phyloP scores from a whole-genome alignment of 768 basidiomycete genomes.

The Psilocybe sp. region DNA sequence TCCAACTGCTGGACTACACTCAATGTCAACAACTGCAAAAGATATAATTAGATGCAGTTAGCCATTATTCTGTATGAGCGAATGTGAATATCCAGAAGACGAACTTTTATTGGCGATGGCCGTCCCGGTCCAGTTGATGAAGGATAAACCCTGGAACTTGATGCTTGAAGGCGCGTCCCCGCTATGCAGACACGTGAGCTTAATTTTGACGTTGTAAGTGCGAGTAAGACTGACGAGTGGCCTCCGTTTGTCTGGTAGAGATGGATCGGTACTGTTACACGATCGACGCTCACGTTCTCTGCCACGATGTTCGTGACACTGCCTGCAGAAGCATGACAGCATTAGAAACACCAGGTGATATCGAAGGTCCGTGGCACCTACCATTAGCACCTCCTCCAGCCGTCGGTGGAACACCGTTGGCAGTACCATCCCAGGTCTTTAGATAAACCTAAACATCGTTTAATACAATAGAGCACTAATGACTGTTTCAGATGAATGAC shows the following conservation, averaged over 20 bases:
- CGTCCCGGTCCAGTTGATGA: constrained; percentile 46
- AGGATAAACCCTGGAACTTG: constrained; percentile 44
- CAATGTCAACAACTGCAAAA: constrained; percentile 24
- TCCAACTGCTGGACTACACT: constrained; percentile 47
- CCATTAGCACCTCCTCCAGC: constrained; percentile 55
- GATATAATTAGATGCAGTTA: neutral
- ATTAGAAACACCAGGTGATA: constrained; percentile 1
- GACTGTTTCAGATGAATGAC: constrained; percentile 2
- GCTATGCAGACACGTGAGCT: constrained; percentile 21
- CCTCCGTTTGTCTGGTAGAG: constrained; percentile 52
- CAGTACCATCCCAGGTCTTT: constrained; percentile 52
- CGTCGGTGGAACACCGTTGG: constrained; percentile 51
- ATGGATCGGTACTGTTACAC: constrained; percentile 43
- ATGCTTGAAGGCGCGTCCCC: constrained; percentile 46
- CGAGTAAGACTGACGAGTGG: constrained; percentile 30
- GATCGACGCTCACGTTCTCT: constrained; percentile 42
- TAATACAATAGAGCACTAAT: neutral
- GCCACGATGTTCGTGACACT: constrained; percentile 41
- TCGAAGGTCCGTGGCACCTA: constrained; percentile 13
- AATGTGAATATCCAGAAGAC: constrained; percentile 5
- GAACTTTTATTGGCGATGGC: constrained; percentile 36
- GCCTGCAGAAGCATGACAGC: constrained; percentile 25
- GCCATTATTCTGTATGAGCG: too few species aligned
- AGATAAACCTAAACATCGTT: constrained; percentile 42
- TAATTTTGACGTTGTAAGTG: neutral